phyloP scores from a whole-genome alignment of 805 yeast species.

The Phaffomyces opuntiae region DNA sequence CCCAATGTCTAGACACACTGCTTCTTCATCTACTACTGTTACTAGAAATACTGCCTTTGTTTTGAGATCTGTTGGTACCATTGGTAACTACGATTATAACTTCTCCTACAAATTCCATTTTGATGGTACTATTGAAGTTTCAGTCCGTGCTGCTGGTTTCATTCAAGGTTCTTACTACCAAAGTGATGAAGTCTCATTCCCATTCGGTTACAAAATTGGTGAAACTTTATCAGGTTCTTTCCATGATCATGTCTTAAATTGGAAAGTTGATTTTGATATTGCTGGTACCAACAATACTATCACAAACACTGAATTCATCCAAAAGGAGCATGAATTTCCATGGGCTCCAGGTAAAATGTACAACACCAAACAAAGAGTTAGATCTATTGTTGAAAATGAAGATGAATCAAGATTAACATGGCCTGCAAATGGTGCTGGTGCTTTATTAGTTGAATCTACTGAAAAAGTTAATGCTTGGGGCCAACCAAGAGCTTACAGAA shows the following conservation, averaged over 20 bases:
- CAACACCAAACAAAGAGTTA: constrained; percentile 14
- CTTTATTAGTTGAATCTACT: constrained; percentile 22
- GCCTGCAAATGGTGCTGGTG: constrained; percentile 20
- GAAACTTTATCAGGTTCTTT: constrained; percentile 24
- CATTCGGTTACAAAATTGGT: constrained; percentile 19
- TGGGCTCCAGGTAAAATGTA: constrained; percentile 21
- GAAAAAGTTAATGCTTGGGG: constrained; percentile 21
- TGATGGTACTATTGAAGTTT: constrained; percentile 24
- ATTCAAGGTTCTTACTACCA: constrained; percentile 25
- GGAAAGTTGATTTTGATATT: constrained; percentile 24
- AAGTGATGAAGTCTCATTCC: constrained; percentile 12
- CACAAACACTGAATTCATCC: constrained; percentile 10
- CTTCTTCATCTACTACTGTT: constrained; percentile 14
- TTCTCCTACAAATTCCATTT: constrained; percentile 19
- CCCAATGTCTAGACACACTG: constrained; percentile 19
- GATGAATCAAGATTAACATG: constrained; percentile 10
- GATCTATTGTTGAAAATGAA: constrained; percentile 16
- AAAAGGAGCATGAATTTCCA: constrained; percentile 18
- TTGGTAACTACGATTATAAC: constrained; percentile 23
- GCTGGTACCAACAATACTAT: constrained; percentile 22
- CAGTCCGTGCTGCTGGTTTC: constrained; percentile 25
- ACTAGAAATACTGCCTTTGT: constrained; percentile 21
- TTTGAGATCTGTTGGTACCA: constrained; percentile 20
- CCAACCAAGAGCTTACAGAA: constrained; percentile 24
- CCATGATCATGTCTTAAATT: constrained; percentile 24